Percentiles rank a stretch among this genome's conserved stretches.
These are phyloP conservation scores for Xerocomellus dryophilus DNA, from an alignment of 768 basidiomycete species.

Conservation along the genomic window DNA sequence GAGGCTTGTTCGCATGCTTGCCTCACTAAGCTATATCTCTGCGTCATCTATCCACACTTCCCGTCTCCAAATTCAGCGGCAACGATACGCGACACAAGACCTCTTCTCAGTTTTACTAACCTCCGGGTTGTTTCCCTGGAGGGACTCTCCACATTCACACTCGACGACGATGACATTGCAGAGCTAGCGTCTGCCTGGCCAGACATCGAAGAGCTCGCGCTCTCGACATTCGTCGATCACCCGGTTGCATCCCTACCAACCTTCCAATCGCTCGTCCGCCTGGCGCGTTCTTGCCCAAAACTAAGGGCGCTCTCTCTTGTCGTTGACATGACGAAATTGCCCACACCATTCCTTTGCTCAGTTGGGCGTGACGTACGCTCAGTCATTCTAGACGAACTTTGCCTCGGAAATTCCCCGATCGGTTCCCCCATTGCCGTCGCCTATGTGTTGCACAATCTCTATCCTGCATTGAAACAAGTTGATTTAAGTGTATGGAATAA, in stretches of 20 bases:
- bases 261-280: conserved; percentile 10
- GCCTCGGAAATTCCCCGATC: conserved; percentile 23
- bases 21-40: conserved; percentile 13
- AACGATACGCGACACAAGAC: conserved; percentile 12
- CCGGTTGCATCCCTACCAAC: conserved; percentile 20
- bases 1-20: conserved; percentile 11
- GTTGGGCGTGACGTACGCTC: not conserved
- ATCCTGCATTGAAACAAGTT: conserved; percentile 19
- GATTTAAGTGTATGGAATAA: conserved; percentile 19
- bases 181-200: conserved; percentile 22
- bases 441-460: conserved; percentile 10
- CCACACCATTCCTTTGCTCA: not conserved
- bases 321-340: conserved; percentile 15
- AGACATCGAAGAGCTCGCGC: conserved; percentile 16
- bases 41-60: conserved; percentile 13
- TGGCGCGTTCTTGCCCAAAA: conserved; percentile 11
- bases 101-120: conserved; percentile 12
- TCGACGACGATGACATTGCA: conserved; percentile 16
- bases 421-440: conserved; percentile 10
- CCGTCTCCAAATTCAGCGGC: not conserved
- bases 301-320: conserved; percentile 23
- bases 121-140: conserved; percentile 18
- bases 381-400: conserved; percentile 6
- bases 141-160: conserved; percentile 11
- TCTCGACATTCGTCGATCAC: conserved; percentile 18